Evolutionary conservation across 2,329 filamentous ascomycete genomes (phyloP), one percentile per base, ranked within the genome.

Genomic region (Nannizziopsis barbatae): DNA sequence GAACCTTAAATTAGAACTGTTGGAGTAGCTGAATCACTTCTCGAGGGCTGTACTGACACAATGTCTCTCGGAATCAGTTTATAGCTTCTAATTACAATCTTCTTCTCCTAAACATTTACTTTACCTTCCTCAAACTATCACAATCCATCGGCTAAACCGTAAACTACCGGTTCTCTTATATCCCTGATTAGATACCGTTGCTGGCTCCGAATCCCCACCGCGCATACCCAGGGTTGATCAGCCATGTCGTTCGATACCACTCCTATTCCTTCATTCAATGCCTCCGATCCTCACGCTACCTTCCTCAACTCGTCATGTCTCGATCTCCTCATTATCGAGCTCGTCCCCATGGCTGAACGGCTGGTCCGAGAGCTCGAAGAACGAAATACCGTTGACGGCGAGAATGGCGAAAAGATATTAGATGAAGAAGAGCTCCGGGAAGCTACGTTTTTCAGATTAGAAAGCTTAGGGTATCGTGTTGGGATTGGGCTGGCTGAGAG

Each of bases 311-410:
- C 83, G 50, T 92, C 90, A 42, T 88, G 85, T 64, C 80, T 98
- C 59, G 92, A 98, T 68, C 84, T 98, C 58, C 79, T 98, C 49
- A 79, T 98, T 58, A 96, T 96, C 63, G 92, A 98, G 71, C 79
- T 98, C 48, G 92, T 98, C 12, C 92, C 92, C 35, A 83, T 96
- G 73, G 86, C 90, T 4, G 87, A 93, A 67, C 81, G 92, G 55
- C 76, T 96, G 53, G 82, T 86, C 17, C 78, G 81, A 60, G 83
- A 92, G 60, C 74, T 87, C 20, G 51, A 53, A 31, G 45, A 52
- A 49, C 48, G 55, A 54, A 42, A 56, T 51, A 49, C 60, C 56
- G 42, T 61, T 2, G 40, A 45, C 31, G 47, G 51, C 32, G 36
- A 9, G 2, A 53, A 60, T 2, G 62, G 62, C 4, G 59, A 56